Percentiles rank a stretch among this genome's conserved stretches.
phyloP scores from a whole-genome alignment of 306 rosid genomes.

The Lupinus albus region DNA sequence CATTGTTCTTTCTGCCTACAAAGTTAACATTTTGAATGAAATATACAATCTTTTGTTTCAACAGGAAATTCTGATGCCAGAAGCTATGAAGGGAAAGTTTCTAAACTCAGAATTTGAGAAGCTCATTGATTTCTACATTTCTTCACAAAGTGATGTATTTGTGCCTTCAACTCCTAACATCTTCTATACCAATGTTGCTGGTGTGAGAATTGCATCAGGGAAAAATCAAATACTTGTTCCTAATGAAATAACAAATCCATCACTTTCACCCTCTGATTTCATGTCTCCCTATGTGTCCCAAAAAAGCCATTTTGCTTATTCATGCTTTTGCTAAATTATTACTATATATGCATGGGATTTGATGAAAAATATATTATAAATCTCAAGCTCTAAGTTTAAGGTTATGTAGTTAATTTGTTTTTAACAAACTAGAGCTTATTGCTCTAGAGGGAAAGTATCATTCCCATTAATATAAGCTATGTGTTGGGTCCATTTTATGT shows the following conservation, averaged over 20 bases:
- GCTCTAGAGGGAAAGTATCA: background rate
- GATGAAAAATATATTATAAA: background rate
- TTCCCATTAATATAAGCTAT: background rate
- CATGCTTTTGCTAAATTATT: slow-evolving; percentile 34
- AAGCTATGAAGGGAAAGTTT: slow-evolving; percentile 35
- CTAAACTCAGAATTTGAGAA: slow-evolving; percentile 40
- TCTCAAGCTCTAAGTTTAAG: background rate
- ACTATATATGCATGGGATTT: too few species aligned
- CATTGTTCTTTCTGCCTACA: too few species aligned
- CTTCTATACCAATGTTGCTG: slow-evolving; percentile 49
- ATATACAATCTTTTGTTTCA: background rate
- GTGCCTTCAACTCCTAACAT: slow-evolving; percentile 37
- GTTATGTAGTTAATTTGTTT: background rate
- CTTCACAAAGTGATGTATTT: slow-evolving; percentile 49
- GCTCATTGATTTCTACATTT: slow-evolving; percentile 42
- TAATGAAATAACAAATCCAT: slow-evolving; percentile 20
- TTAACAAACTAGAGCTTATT: too few species aligned
- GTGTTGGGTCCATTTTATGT: slow-evolving; percentile 1
- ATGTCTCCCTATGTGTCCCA: slow-evolving; percentile 45
- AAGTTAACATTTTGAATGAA: background rate
- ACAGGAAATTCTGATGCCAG: slow-evolving; percentile 45
- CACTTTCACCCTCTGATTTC: slow-evolving; percentile 37
- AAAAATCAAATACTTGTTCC: slow-evolving; percentile 47
- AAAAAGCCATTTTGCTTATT: slow-evolving; percentile 46
- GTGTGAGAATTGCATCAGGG: slow-evolving; percentile 53